Conservation (phyloP, 169 alveolate genomes). For the Eimeria falciformis region DNA sequence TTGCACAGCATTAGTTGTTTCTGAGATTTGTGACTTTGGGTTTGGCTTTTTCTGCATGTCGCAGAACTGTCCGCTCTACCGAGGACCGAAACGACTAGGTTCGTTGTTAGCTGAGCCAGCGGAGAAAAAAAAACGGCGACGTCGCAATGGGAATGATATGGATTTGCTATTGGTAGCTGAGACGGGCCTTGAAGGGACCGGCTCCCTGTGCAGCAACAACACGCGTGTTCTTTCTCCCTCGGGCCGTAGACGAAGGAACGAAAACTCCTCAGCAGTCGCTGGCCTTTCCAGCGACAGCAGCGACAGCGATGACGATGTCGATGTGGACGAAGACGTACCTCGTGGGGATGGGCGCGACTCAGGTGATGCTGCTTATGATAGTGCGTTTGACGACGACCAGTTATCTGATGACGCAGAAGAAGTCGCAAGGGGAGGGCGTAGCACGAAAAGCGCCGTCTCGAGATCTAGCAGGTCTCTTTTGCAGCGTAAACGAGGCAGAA, state of each 20-base stretch:
- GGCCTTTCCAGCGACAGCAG: conserved; percentile 57
- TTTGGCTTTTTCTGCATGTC: background rate
- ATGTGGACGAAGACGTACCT: conserved; percentile 1
- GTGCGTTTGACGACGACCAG: conserved; percentile 4
- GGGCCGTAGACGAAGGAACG: background rate
- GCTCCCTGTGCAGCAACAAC: conserved; percentile 60
- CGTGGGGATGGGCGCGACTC: background rate
- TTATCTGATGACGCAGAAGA: background rate
- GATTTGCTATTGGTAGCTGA: conserved; percentile 37
- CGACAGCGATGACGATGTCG: conserved; percentile 42
- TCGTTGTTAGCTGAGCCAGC: conserved; percentile 48
- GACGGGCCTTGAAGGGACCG: conserved; percentile 34
- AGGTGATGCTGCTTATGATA: conserved; percentile 22
- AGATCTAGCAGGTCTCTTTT: conserved; percentile 17
- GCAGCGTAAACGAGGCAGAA: conserved; percentile 32
- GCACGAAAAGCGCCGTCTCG: conserved; percentile 20
- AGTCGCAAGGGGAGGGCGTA: background rate
- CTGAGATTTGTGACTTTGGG: background rate
- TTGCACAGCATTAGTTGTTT: too few relatives aligned
- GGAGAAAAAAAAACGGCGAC: conserved; percentile 54
- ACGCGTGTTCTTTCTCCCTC: background rate
- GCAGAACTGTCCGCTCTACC: conserved; percentile 79
- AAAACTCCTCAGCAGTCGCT: background rate
- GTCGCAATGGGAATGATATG: conserved; percentile 31
- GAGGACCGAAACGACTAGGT: conserved; percentile 76